Conservation (phyloP, 345 rosid species). For the Noccaea bulbosa region DNA sequence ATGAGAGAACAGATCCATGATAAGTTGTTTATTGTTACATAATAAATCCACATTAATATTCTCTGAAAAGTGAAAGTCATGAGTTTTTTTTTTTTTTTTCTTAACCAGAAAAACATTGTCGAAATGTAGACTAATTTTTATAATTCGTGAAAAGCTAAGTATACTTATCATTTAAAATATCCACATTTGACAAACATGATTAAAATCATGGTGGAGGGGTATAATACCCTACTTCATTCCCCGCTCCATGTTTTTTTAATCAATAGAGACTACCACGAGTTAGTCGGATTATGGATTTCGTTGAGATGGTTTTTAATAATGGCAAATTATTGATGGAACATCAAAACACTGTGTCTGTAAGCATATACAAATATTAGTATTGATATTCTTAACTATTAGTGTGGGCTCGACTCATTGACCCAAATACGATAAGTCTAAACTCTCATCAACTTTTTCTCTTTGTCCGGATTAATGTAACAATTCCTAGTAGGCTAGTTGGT, state of each 20-base stretch:
- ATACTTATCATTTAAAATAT: not conserved
- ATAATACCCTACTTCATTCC: too few species aligned
- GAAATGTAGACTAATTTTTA: not conserved
- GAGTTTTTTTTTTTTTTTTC: not conserved
- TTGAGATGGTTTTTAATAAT: not conserved
- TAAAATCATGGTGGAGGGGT: not conserved
- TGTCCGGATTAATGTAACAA: slow-evolving; percentile 38
- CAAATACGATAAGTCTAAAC: slow-evolving; percentile 34
- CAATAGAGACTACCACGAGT: not conserved
- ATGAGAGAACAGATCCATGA: not conserved
- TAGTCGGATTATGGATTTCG: not conserved
- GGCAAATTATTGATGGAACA: slow-evolving; percentile 25
- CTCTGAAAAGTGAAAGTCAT: not conserved
- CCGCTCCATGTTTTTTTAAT: too few species aligned
- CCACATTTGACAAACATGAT: not conserved
- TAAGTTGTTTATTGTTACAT: slow-evolving; percentile 1
- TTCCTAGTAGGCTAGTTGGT: slow-evolving; percentile 33
- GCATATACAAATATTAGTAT: not conserved
- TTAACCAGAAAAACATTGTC: not conserved
- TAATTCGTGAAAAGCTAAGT: not conserved
- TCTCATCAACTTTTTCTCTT: slow-evolving; percentile 30
- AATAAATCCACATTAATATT: not conserved
- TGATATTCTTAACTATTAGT: not conserved
- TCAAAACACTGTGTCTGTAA: slow-evolving; percentile 7
- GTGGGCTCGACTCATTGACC: slow-evolving; percentile 34